Conservation (phyloP, 192 early-diverging fungal species). For the Funneliformis mosseae region DNA sequence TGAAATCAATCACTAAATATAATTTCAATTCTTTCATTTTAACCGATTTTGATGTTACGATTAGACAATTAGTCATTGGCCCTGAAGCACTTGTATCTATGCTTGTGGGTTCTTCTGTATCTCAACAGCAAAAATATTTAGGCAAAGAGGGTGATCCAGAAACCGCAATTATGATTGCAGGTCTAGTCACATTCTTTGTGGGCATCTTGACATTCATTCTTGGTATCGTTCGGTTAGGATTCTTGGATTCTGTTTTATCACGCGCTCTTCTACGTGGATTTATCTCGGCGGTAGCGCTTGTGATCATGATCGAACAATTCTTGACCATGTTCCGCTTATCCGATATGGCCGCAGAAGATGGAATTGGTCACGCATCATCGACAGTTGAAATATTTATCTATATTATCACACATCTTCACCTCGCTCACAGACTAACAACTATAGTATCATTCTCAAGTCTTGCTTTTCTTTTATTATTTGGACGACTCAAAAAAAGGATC, state of each 20-base stretch:
- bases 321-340: constrained; percentile 74
- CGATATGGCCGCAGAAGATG: constrained; percentile 41
- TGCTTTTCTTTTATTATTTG: constrained; percentile 63
- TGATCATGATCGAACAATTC: constrained; percentile 88
- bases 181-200: constrained; percentile 82
- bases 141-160: constrained; percentile 46
- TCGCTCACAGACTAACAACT: constrained; percentile 71
- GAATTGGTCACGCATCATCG: constrained; percentile 68
- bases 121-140: constrained; percentile 56
- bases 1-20: not conserved
- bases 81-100: constrained; percentile 94
- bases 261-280: constrained; percentile 94
- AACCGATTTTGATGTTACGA: constrained; percentile 6
- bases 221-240: constrained; percentile 97
- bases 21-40: not conserved
- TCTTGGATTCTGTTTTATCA: constrained; percentile 94
- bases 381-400: constrained; percentile 77
- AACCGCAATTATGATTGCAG: constrained; percentile 63
- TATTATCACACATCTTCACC: constrained; percentile 64
- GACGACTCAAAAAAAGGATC: constrained; percentile 57
- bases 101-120: constrained; percentile 67
- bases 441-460: constrained; percentile 71
- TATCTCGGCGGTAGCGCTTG: constrained; percentile 90
- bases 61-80: constrained; percentile 88
- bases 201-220: constrained; percentile 91